Base-by-base conservation (phyloP, 257 asterid genomes). In the Nicotiana knightiana region DNA sequence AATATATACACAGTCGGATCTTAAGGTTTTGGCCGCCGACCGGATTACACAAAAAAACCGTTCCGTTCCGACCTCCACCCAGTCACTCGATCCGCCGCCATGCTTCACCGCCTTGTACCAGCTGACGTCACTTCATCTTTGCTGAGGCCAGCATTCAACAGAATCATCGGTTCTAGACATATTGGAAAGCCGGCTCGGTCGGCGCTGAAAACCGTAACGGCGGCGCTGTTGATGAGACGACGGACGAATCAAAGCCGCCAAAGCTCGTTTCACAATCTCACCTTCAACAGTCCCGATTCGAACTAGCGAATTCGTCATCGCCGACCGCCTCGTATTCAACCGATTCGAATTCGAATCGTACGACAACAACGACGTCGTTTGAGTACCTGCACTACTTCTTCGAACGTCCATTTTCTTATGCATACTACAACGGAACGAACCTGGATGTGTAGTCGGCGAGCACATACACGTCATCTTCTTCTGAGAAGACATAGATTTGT, bases 391-490 rank as follows among this genome's bases (percentile, higher is more conserved):
- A 9, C 63, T 53, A 43, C 77, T 51, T 8, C 43, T 10, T 24
- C 79, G 21, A 17, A 57, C 55, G 13, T 76, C 35, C 24, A 39
- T 63, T 11, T 26, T 81, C 81, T 89, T 91, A 78, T 91, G 95
- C 43, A 90, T 79, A 70, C 93, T 85, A 87, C 95, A 91, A 17
- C 95, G 82, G 82, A 90, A 91, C 24, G 95, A 91, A 10, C 95
- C 95, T 6, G 93, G 93, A 84, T 91, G 93, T 53, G 80, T 91
- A 0, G 93, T 90, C 1, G 93, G 95, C 9, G 95, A 88, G 73
- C 95, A 91, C 92, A 88, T 85, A 48, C 95, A 91, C 30, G 89
- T 80, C 84, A 79, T 66, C 88, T 80, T 91, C 51, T 88, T 33
- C 57, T 15, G 54, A 55, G 55, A 30, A 43, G 77, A 6, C 18